Conservation (phyloP, 306 rosid species). For the Prunus mongolica region DNA sequence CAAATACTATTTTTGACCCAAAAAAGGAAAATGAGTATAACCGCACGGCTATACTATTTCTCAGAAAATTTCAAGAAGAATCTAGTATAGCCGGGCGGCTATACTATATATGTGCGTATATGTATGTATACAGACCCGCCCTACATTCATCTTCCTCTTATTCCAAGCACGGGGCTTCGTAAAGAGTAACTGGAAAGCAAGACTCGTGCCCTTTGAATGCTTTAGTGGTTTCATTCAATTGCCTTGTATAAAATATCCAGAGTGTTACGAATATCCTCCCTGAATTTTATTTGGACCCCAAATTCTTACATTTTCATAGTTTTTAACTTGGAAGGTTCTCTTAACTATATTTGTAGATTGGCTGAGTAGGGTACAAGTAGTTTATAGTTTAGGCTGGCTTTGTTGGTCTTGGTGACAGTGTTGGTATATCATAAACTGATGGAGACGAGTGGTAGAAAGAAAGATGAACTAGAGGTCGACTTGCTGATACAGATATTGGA, state of each 20-base stretch:
- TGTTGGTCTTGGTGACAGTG: neutral
- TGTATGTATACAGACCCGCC: too few species aligned
- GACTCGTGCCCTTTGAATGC: slow-evolving; percentile 1
- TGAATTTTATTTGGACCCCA: neutral
- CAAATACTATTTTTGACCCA: too few species aligned
- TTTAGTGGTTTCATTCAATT: neutral
- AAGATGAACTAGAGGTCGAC: neutral
- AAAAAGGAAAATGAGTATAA: too few species aligned
- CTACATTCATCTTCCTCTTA: slow-evolving; percentile 50
- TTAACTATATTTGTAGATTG: neutral
- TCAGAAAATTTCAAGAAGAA: too few species aligned
- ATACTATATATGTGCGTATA: too few species aligned
- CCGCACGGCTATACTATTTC: too few species aligned
- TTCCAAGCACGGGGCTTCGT: slow-evolving; percentile 73
- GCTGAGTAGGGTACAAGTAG: neutral
- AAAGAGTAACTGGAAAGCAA: slow-evolving; percentile 74
- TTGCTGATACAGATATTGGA: neutral
- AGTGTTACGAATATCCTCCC: neutral
- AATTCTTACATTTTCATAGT: neutral
- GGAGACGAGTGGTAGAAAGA: neutral
- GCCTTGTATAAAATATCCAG: neutral
- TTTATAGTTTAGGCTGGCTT: too few species aligned
- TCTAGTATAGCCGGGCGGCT: too few species aligned
- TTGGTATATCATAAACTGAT: neutral
- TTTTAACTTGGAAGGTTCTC: neutral